Conservation (phyloP, 106 monocot genomes). For the Apostasia shenzhenica region DNA sequence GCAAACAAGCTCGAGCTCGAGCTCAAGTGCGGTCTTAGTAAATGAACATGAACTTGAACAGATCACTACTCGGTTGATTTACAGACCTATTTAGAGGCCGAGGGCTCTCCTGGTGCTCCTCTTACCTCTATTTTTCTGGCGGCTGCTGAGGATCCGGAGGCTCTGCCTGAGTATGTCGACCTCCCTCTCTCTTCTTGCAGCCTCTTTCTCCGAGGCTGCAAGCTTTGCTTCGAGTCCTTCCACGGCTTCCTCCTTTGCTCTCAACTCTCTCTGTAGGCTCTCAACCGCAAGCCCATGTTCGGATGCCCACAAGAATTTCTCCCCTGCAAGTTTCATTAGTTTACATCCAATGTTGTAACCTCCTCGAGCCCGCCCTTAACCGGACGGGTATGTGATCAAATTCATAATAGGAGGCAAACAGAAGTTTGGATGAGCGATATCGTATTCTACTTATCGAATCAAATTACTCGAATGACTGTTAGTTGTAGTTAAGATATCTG, state of each 20-base stretch:
- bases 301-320: slow-evolving; percentile 16
- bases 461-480: background rate
- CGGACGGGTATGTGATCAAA: background rate
- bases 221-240: slow-evolving; percentile 26
- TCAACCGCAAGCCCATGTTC: slow-evolving; percentile 22
- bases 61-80: too few relatives aligned
- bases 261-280: slow-evolving; percentile 35
- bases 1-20: too few relatives aligned
- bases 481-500: too few relatives aligned
- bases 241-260: slow-evolving; percentile 42
- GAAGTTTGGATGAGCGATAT: too few relatives aligned
- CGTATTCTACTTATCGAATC: background rate
- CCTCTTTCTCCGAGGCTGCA: slow-evolving; percentile 36
- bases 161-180: slow-evolving; percentile 79
- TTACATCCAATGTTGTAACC: too few relatives aligned
- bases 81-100: too few relatives aligned
- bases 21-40: too few relatives aligned
- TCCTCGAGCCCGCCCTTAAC: too few relatives aligned
- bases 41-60: too few relatives aligned
- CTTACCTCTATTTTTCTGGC: slow-evolving; percentile 10
- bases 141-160: slow-evolving; percentile 54
- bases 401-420: background rate
- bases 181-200: slow-evolving; percentile 45
- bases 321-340: slow-evolving; percentile 17
- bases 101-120: background rate